phyloP scores from a whole-genome alignment of 345 rosid species.

The Linum lewisii region DNA sequence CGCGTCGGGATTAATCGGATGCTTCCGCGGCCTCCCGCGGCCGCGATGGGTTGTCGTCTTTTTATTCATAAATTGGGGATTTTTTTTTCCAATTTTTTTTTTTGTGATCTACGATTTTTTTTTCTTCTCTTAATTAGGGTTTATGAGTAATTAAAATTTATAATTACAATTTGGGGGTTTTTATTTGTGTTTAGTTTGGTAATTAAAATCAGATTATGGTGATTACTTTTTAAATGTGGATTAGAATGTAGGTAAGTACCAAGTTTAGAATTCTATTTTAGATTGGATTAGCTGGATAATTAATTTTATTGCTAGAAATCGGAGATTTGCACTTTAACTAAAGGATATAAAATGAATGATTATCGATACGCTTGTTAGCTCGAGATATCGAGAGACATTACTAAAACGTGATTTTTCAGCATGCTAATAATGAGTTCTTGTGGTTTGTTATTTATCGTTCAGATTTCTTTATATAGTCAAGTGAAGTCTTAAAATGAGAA shows the following conservation, averaged over 20 bases:
- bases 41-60: background rate
- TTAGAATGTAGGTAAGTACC: background rate
- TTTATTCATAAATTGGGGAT: background rate
- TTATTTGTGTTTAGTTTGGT: background rate
- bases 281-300: background rate
- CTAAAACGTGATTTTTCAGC: background rate
- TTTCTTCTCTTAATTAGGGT: background rate
- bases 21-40: background rate
- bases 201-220: background rate
- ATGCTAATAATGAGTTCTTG: background rate
- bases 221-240: background rate
- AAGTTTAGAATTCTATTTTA: background rate
- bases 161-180: background rate
- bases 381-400: background rate
- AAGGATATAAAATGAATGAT: too few species aligned
- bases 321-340: too few species aligned
- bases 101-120: too few species aligned
- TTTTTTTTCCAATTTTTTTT: too few species aligned
- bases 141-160: too few species aligned
- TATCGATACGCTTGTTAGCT: too few species aligned
- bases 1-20: background rate
- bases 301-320: too few species aligned
- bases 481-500: too few species aligned
- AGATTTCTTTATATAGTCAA: too few species aligned
- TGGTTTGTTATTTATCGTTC: background rate